Evolutionary conservation across 1,284 basidiomycete genomes (phyloP).

Genomic region (Fomitopsis pinicola): DNA sequence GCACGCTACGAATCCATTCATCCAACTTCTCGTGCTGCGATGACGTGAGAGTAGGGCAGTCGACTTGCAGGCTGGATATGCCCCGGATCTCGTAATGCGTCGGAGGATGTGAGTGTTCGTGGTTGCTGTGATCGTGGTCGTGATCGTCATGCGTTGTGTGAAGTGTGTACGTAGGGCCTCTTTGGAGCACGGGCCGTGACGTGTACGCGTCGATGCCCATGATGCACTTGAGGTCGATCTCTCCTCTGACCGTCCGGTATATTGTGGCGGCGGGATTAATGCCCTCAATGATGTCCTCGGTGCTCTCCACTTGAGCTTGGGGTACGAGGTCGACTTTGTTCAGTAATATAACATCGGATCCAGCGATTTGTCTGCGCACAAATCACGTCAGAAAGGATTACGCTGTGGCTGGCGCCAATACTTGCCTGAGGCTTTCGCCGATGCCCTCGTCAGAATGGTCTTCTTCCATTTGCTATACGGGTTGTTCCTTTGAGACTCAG

Average conservation of each 20-base stretch:
- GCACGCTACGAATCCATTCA: slow-evolving; percentile 70
- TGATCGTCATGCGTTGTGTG: slow-evolving; percentile 31
- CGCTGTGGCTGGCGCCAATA: slow-evolving; percentile 1
- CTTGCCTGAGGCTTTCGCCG: slow-evolving; percentile 75
- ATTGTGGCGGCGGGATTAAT: slow-evolving; percentile 79
- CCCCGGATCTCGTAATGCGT: slow-evolving; percentile 64
- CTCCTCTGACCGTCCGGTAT: slow-evolving; percentile 62
- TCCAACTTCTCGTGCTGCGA: slow-evolving; percentile 52
- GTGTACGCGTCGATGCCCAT: slow-evolving; percentile 79
- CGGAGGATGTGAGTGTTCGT: slow-evolving; percentile 26
- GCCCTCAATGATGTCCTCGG: slow-evolving; percentile 57
- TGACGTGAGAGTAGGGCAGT: slow-evolving; percentile 52
- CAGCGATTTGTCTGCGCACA: slow-evolving; percentile 75
- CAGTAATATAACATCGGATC: slow-evolving; percentile 83
- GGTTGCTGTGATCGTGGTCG: slow-evolving; percentile 28
- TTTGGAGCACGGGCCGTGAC: slow-evolving; percentile 23
- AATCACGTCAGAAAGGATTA: not conserved
- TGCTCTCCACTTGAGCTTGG: slow-evolving; percentile 33
- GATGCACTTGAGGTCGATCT: slow-evolving; percentile 69
- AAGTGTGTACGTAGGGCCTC: not conserved
- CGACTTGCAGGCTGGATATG: slow-evolving; percentile 70
- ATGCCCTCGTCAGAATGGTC: slow-evolving; percentile 60
- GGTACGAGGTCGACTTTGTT: slow-evolving; percentile 83
- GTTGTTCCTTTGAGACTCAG: not conserved
- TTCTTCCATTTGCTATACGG: slow-evolving; percentile 75